These are phyloP conservation scores for Piper longum DNA, from an alignment of 164 flowering plant genomes.

Conservation along the genomic window DNA sequence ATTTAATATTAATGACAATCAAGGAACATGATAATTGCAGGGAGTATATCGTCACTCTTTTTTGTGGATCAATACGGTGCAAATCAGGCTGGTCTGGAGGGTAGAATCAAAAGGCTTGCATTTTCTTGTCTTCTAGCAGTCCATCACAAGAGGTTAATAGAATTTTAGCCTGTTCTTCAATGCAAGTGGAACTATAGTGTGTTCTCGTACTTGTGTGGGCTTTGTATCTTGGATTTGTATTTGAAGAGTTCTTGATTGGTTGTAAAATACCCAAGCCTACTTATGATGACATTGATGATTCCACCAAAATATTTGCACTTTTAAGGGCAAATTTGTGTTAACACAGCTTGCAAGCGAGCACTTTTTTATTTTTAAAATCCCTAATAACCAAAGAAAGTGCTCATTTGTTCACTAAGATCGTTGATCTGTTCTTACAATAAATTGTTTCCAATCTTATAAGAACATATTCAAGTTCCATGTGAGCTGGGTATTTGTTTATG, in stretches of 20 bases:
- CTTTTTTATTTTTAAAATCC: too few relatives aligned
- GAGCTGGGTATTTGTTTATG: not conserved
- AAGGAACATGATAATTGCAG: constrained; percentile 14
- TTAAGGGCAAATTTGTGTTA: too few relatives aligned
- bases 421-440: too few relatives aligned
- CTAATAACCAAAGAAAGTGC: too few relatives aligned
- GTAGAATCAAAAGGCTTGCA: constrained; percentile 56
- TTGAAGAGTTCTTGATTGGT: not conserved
- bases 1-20: not conserved
- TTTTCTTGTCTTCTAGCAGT: constrained; percentile 61
- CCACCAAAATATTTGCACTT: too few relatives aligned
- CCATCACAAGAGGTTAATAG: constrained; percentile 61
- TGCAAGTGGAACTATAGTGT: too few relatives aligned
- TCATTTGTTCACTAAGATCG: too few relatives aligned
- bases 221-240: not conserved
- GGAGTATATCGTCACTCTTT: constrained; percentile 48
- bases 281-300: too few relatives aligned
- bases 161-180: too few relatives aligned
- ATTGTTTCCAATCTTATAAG: too few relatives aligned
- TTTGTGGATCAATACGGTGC: constrained; percentile 34
- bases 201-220: not conserved
- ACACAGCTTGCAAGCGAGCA: too few relatives aligned
- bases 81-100: constrained; percentile 32
- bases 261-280: not conserved
- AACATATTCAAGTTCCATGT: too few relatives aligned